These are phyloP conservation scores for Mucor lusitanicus DNA, from an alignment of 371 early-diverging fungal genomes.

Conservation along the genomic window DNA sequence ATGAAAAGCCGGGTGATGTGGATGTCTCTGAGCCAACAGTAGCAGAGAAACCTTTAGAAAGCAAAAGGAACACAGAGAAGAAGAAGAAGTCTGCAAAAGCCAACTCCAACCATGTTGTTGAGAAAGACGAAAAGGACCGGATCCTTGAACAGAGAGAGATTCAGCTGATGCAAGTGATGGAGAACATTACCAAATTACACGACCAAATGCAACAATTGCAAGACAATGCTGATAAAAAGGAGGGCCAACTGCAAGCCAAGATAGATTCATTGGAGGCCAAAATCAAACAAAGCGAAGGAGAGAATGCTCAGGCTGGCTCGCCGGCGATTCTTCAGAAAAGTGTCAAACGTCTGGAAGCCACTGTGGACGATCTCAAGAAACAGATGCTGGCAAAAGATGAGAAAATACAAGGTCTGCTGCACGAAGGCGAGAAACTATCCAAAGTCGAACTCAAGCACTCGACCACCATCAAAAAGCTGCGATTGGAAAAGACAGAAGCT, in stretches of 20 bases:
- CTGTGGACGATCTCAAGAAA: constrained; percentile 53
- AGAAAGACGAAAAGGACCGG: constrained; percentile 5
- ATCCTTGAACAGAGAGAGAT: constrained; percentile 66
- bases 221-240: constrained; percentile 31
- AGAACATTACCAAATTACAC: constrained; percentile 62
- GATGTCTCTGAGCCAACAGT: neutral
- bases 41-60: neutral
- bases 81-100: neutral
- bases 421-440: constrained; percentile 80
- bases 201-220: constrained; percentile 61
- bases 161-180: constrained; percentile 63
- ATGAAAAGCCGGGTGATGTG: neutral
- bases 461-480: constrained; percentile 72
- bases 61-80: neutral
- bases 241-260: constrained; percentile 6
- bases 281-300: neutral
- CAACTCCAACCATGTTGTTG: neutral
- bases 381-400: constrained; percentile 65
- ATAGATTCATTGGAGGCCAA: constrained; percentile 8
- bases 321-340: constrained; percentile 15
- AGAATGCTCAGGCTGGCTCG: neutral
- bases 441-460: constrained; percentile 76
- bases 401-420: constrained; percentile 59
- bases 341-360: constrained; percentile 37
- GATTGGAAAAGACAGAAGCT: constrained; percentile 64